Conservation (phyloP, 768 basidiomycete species). For the Polyporus arcularius region DNA sequence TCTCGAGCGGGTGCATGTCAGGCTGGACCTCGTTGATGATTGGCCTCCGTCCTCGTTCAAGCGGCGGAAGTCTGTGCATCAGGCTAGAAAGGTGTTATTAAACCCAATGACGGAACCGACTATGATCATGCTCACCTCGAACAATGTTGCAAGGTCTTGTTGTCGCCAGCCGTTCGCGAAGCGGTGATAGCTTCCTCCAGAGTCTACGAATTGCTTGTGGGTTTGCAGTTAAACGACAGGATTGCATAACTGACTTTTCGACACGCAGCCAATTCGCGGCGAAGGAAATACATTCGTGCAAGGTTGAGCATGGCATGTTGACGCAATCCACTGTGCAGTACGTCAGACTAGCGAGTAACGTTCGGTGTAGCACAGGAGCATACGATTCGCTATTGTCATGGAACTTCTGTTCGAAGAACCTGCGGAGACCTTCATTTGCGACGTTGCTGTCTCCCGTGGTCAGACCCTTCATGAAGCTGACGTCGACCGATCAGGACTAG, state of each 20-base stretch:
- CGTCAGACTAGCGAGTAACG: neutral
- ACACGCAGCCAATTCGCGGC: conserved; percentile 67
- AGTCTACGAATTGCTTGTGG: conserved; percentile 44
- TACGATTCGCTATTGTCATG: conserved; percentile 81
- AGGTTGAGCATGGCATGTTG: conserved; percentile 80
- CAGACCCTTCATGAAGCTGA: conserved; percentile 69
- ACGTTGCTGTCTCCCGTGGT: conserved; percentile 67
- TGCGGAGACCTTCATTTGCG: conserved; percentile 69
- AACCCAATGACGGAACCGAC: neutral
- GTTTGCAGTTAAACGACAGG: neutral
- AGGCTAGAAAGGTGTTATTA: conserved; percentile 44
- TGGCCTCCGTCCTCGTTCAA: conserved; percentile 46
- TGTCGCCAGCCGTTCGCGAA: conserved; percentile 74
- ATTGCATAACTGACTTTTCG: conserved; percentile 50
- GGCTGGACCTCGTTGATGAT: conserved; percentile 73
- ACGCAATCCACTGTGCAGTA: conserved; percentile 59
- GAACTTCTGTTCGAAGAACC: conserved; percentile 86
- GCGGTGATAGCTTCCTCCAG: conserved; percentile 76
- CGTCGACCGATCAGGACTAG: neutral
- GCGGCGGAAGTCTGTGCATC: conserved; percentile 63
- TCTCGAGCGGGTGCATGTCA: conserved; percentile 72
- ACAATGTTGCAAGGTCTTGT: conserved; percentile 74
- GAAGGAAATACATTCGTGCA: conserved; percentile 75
- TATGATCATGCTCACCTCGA: conserved; percentile 52
- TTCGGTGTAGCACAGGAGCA: conserved; percentile 28